Base-by-base conservation (phyloP, 1,284 basidiomycete species). In the Ustilago nuda region DNA sequence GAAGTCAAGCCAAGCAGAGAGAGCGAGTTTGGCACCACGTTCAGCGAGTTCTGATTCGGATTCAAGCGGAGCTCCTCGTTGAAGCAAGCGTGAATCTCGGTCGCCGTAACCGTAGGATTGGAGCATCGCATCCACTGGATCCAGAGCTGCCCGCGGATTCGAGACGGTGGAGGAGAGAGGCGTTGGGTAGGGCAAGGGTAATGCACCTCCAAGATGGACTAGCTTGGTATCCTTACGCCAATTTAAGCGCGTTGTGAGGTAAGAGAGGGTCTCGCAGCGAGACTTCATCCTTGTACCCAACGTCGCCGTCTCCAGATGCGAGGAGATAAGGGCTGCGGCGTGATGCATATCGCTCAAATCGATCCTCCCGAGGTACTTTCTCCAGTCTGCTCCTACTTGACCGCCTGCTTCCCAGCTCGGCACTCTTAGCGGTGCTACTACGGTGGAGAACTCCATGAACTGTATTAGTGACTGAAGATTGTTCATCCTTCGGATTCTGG, bases 141-240 rank as follows among this genome's bases (percentile, higher is more conserved):
- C 78, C 27, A 72, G 54, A 12, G 58, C 12, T 1, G 51, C 17
- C 2, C 33, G 11, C 17, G 23, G 23, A 23, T 12, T 12, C 35
- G 39, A n/a, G 15, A 15, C 32, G 12, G 37, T n/a, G 13, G 60
- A 53, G 11, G 52, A 48, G 9, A 68, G 57, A 0, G 75, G 67
- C 6, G 69, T 72, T 2, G 83, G 76, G 19, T 77, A 75, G 1
- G 82, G 76, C n/a, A 75, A 66, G 6, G 84, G 84, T 0, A 84
- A 2, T 23, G 71, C 75, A 11, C 83, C 83, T 9, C 78, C 80
- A 6, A 85, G 71, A 54, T 76, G 72, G 8, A 77, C 79, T 11
- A 85, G 53, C 46, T 74, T 79, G 12, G 84, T 84, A 65, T 84
- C 81, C 7, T 61, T 64, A 0, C 82, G 71, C 84, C 84, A 85